Evolutionary conservation across 495 filamentous ascomycete genomes (phyloP), one percentile per base, ranked within the genome.

Genomic region (Penicillium salamii): DNA sequence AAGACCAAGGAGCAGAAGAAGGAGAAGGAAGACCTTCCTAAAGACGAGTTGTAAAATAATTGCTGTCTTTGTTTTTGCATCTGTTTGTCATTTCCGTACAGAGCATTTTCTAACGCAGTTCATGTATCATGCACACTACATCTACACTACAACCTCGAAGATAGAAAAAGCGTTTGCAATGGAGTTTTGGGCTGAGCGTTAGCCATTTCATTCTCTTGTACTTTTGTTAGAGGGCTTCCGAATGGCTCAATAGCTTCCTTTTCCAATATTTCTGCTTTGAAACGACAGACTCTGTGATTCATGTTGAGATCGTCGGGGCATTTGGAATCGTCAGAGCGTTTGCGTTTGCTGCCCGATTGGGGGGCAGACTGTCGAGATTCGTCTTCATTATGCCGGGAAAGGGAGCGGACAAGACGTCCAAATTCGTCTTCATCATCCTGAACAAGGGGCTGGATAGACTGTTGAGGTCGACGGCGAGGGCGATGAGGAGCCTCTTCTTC

Each of bases 41-140:
- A 75, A 54, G 73, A 77, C 56, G 73, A 77, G 58, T 56, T 77
- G 54, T 77, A 60, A 63, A 29, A 24, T 18, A n/a, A 45, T 23
- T 3, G 15, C 18, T 38, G 7, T 37, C 19, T 7, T 54, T 49
- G 24, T 46, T 28, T 39, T 21, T 35, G 34, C 24, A 18, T 41
- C 33, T 40, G 31, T 53, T 28, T 49, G 20, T 31, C 34, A 46
- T 52, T 32, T 37, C 26, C 49, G 49, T 58, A 61, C 53, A 58
- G 46, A 50, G 47, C 48, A 50, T 52, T 32, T 34, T 34, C 24
- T 60, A 38, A 41, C 42, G 44, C 44, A 54, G 47, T 38, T 49
- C 48, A 49, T 61, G 52, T 55, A 55, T 44, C 46, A 58, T 61
- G 44, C 49, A 51, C 37, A 49, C 47, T 26, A 26, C 8, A n/a